Base-by-base conservation (phyloP, 2,329 filamentous ascomycete genomes). In the Chaetomiaceae sp. region DNA sequence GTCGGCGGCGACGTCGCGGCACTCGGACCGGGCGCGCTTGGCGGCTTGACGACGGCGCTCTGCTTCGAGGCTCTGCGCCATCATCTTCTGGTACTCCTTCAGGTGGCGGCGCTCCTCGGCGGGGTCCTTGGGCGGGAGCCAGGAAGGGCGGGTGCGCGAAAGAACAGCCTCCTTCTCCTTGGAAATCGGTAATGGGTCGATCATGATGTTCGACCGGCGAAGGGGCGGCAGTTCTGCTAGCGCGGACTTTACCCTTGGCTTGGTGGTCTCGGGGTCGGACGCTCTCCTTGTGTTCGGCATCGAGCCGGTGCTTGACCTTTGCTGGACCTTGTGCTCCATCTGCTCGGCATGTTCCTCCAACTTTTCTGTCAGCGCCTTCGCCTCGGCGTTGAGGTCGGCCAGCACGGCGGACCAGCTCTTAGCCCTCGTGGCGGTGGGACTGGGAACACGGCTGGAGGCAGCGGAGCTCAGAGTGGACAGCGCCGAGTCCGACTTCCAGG, bases 41-140 rank as follows among this genome's bases (percentile, higher is more conserved):
- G 71, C 68, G 0, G 71, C 73, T 55, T 83, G 78, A 53, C 69
- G 78, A 58, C 75, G 75, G 48, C 76, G 75, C 26, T 83, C 80
- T 0, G 78, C 75, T 58, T 79, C 78, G 42, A 71, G 64, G 55
- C 79, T 81, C 36, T 70, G 71, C 0, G 73, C 74, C 83, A 91
- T 87, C 84, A 93, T 90, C 63, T 76, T 81, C 66, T 90, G 83
- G 61, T 90, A 93, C 62, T 93, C 82, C 59, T 79, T 89, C 55
- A 98, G 63, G 65, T 98, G 93, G 56, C 83, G 84, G 62, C 80
- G 86, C 68, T 98, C 93, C 65, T 98, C 93, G 44, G 86, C 86
- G 2, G 88, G 90, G 55, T 93, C 83, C 67, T 93, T 93, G 1
- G 87, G 87, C 1, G 88, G 87, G 2, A 93, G 71, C 88, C 88